Evolutionary conservation across 805 yeast genomes (phyloP).

Genomic region (Candida hungchunana): DNA sequence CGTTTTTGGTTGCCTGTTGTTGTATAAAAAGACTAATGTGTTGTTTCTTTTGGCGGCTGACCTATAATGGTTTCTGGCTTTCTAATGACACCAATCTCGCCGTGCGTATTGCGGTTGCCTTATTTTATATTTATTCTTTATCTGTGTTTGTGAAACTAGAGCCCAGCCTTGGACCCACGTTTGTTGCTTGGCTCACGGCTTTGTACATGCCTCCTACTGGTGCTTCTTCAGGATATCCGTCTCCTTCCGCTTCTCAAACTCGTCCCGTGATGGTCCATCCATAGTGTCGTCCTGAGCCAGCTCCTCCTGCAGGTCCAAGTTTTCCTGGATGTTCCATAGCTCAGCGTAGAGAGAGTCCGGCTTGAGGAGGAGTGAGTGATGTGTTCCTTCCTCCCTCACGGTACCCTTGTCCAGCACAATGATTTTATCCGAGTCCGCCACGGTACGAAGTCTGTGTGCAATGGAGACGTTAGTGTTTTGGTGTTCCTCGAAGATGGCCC

Average conservation of each 20-base stretch:
- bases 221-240: constrained; percentile 5
- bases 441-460: constrained; percentile 91
- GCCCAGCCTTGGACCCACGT: too few species aligned
- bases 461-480: constrained; percentile 78
- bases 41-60: too few species aligned
- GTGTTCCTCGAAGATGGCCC: constrained; percentile 53
- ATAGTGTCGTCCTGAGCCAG: constrained; percentile 25
- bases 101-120: too few species aligned
- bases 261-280: constrained; percentile 2
- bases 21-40: too few species aligned
- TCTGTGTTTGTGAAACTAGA: too few species aligned
- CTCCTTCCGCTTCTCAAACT: constrained; percentile 10
- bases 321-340: constrained; percentile 92
- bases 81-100: too few species aligned
- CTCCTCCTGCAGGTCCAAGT: constrained; percentile 47
- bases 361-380: constrained; percentile 50
- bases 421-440: constrained; percentile 91
- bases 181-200: not conserved
- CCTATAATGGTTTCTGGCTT: too few species aligned
- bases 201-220: not conserved
- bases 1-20: too few species aligned
- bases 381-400: constrained; percentile 88
- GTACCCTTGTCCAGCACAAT: constrained; percentile 76
- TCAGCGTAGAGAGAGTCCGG: constrained; percentile 65
- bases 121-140: too few species aligned